Percentiles rank a stretch among this genome's conserved stretches.
These are phyloP conservation scores for Gaultheria prostrata DNA, from an alignment of 148 eudicot genomes.

Conservation along the genomic window DNA sequence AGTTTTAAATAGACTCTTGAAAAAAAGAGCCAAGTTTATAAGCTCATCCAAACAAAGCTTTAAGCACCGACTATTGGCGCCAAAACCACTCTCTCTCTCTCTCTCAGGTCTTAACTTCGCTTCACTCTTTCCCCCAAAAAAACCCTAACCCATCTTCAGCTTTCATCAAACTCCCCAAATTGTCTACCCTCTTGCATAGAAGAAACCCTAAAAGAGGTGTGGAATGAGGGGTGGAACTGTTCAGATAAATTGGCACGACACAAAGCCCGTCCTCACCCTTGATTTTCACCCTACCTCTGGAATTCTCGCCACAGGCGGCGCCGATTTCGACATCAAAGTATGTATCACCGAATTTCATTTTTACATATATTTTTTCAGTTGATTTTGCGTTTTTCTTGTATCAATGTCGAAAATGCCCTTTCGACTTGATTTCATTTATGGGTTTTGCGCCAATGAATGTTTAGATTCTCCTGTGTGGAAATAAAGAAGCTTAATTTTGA, in stretches of 20 bases:
- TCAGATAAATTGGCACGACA: slow-evolving; percentile 97
- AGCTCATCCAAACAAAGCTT: not conserved
- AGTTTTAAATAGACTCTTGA: too few species aligned
- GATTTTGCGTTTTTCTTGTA: not conserved
- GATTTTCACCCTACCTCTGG: slow-evolving; percentile 90
- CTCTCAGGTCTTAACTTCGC: not conserved
- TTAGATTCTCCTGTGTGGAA: not conserved
- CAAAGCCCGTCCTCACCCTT: slow-evolving; percentile 85
- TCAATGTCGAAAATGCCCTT: not conserved
- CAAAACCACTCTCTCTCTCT: not conserved
- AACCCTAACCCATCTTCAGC: slow-evolving; percentile 4
- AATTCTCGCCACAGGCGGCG: slow-evolving; percentile 84
- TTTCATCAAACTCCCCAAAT: not conserved
- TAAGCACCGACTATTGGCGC: not conserved
- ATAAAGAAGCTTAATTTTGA: not conserved
- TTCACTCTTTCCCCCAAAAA: not conserved
- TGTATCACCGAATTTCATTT: slow-evolving; percentile 19
- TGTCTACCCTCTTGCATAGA: too few species aligned
- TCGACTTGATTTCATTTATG: not conserved
- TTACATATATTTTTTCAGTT: not conserved
- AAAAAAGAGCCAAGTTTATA: not conserved
- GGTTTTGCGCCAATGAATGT: not conserved
- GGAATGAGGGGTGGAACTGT: slow-evolving; percentile 81
- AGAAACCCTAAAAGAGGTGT: not conserved
- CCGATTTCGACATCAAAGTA: slow-evolving; percentile 94